A percentile compares a stretch with the other conserved stretches of the same genome.
Conservation (phyloP, 106 monocot species). For the Allium sativum region DNA sequence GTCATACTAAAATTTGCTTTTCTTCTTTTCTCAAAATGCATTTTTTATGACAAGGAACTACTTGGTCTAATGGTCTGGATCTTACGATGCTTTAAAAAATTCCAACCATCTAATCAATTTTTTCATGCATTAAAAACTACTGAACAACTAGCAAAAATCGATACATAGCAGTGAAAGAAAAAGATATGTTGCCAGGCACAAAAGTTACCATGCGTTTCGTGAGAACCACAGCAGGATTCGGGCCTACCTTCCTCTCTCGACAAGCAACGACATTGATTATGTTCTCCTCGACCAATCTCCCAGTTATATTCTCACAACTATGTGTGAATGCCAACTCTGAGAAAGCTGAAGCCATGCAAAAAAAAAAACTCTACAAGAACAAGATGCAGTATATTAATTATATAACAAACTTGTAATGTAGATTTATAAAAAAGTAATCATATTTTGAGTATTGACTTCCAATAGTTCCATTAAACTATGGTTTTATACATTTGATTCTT, state of each 20-base stretch:
- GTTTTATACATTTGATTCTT: too few species aligned
- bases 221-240: neutral
- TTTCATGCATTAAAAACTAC: neutral
- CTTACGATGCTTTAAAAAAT: neutral
- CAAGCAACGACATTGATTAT: conserved; percentile 16
- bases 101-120: neutral
- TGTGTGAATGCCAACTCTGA: conserved; percentile 17
- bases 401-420: too few species aligned
- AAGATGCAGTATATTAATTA: too few species aligned
- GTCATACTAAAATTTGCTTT: too few species aligned
- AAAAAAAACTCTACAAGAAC: conserved; percentile 15
- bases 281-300: conserved; percentile 32
- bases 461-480: too few species aligned
- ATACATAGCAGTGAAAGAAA: neutral
- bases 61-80: neutral
- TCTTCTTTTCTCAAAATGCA: too few species aligned
- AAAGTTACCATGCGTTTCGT: conserved; percentile 31
- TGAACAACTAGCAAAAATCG: neutral
- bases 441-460: too few species aligned
- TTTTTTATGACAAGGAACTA: neutral
- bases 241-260: conserved; percentile 26
- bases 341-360: conserved; percentile 10
- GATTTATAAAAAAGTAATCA: too few species aligned
- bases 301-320: conserved; percentile 21
- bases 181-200: conserved; percentile 4